These are phyloP conservation scores for Linnemannia elongata DNA, from an alignment of 192 early-diverging fungal genomes.

Conservation along the genomic window DNA sequence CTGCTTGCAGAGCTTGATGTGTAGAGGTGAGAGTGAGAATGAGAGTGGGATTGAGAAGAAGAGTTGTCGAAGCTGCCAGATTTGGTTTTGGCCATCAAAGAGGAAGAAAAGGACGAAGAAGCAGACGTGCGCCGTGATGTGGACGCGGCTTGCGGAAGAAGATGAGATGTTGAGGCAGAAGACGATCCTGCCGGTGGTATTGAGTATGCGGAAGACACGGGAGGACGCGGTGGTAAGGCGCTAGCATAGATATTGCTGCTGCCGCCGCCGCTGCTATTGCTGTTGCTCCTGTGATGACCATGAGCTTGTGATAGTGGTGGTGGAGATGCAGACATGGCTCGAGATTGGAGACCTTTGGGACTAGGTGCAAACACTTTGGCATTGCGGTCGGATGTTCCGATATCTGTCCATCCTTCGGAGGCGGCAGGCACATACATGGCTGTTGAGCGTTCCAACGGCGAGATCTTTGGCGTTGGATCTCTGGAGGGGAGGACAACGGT, in stretches of 20 bases:
- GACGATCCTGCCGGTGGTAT: neutral
- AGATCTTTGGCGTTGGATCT: neutral
- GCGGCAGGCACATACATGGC: neutral
- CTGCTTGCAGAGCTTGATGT: neutral
- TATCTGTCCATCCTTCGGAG: neutral
- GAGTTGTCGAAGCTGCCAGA: neutral
- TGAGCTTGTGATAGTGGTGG: neutral
- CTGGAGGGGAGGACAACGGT: neutral
- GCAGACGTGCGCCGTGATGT: neutral
- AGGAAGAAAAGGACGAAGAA: slow-evolving; percentile 18
- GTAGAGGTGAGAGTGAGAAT: neutral
- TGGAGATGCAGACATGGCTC: neutral
- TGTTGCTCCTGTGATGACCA: neutral
- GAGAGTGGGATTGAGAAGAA: neutral
- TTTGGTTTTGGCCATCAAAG: slow-evolving; percentile 25
- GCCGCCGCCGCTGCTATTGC: neutral
- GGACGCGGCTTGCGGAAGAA: neutral
- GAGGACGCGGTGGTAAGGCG: slow-evolving; percentile 1
- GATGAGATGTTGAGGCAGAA: neutral
- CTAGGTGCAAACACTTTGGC: neutral
- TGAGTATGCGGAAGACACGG: neutral
- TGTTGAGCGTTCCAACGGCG: neutral
- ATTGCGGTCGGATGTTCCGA: neutral
- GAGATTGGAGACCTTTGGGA: slow-evolving; percentile 3
- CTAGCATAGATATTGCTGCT: neutral